These are phyloP conservation scores for Hygrocybe punicea DNA, from an alignment of 768 basidiomycete genomes.

Conservation along the genomic window DNA sequence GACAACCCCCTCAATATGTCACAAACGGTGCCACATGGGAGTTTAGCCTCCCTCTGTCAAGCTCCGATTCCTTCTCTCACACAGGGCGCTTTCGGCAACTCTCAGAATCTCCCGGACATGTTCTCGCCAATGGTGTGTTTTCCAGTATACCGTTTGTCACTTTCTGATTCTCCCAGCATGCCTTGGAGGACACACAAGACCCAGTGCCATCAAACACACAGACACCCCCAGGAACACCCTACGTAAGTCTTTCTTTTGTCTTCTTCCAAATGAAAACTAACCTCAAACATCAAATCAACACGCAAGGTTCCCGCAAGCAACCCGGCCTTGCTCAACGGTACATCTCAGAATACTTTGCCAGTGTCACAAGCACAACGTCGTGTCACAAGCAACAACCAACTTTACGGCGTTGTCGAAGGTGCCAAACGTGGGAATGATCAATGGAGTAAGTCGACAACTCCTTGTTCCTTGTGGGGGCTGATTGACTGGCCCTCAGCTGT, in stretches of 20 bases:
- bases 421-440: constrained; percentile 3
- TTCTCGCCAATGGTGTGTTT: no score
- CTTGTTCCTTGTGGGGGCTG: not conserved
- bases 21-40: no score
- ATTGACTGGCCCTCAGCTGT: not conserved
- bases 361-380: not conserved
- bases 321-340: not conserved
- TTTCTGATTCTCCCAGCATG: no score
- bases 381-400: not conserved
- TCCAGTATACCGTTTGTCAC: no score
- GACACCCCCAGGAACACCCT: no score
- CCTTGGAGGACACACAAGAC: no score
- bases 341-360: not conserved
- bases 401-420: constrained; percentile 2
- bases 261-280: not conserved
- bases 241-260: not conserved
- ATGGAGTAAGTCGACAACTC: not conserved
- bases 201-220: no score
- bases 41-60: no score
- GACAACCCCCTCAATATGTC: no score
- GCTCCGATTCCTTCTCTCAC: no score
- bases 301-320: not conserved
- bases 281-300: not conserved
- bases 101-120: no score
- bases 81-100: no score